phyloP scores from a whole-genome alignment of 345 rosid genomes.

The Pugionium dolabratum region DNA sequence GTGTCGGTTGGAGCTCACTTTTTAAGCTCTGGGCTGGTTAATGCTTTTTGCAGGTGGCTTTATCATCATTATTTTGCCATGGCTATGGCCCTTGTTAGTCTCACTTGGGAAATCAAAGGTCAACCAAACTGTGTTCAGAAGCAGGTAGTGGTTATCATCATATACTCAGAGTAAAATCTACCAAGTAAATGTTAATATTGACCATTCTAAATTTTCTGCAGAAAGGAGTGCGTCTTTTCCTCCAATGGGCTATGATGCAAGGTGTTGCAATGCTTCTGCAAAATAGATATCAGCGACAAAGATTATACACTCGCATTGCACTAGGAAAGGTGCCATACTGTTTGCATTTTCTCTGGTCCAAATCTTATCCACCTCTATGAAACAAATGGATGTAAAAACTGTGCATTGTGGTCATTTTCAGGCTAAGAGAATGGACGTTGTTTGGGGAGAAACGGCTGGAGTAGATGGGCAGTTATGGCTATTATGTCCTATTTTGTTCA shows the following conservation, averaged over 20 bases:
- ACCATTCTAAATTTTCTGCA: conserved; percentile 43
- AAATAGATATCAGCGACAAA: conserved; percentile 96
- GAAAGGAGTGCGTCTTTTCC: conserved; percentile 95
- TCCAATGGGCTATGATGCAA: conserved; percentile 99
- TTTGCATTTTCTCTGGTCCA: conserved; percentile 4
- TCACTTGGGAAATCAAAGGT: conserved; percentile 39
- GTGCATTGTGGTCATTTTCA: conserved; percentile 36
- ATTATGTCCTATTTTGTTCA: conserved; percentile 58
- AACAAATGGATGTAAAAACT: neutral
- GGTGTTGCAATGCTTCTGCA: conserved; percentile 98
- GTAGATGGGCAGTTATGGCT: too few species aligned
- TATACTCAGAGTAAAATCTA: conserved; percentile 17
- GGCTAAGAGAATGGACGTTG: conserved; percentile 44
- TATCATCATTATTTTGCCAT: conserved; percentile 96
- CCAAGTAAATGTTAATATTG: conserved; percentile 4
- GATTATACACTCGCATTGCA: conserved; percentile 69
- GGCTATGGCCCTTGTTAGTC: conserved; percentile 95
- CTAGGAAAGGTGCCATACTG: conserved; percentile 43
- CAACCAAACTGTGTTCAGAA: conserved; percentile 36
- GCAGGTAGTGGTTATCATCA: conserved; percentile 61
- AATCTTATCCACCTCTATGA: neutral
- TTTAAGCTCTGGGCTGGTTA: conserved; percentile 4
- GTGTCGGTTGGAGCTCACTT: neutral
- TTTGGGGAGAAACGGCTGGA: too few species aligned
- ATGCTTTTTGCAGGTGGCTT: conserved; percentile 80